phyloP scores from a whole-genome alignment of 495 filamentous ascomycete genomes.

The Thermochaetoides thermophila region DNA sequence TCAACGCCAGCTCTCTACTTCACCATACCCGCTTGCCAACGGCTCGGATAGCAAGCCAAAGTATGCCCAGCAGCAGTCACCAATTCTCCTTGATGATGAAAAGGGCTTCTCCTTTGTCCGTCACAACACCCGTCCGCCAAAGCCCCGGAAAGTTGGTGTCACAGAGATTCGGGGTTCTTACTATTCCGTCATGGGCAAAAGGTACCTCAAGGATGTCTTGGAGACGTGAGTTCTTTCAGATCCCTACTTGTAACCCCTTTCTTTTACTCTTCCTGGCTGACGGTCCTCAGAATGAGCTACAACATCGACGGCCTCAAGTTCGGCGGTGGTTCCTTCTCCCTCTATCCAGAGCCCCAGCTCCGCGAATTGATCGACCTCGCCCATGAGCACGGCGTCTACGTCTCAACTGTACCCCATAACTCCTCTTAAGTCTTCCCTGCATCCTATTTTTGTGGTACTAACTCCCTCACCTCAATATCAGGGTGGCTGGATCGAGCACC shows the following conservation, averaged over 20 bases:
- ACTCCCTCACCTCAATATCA: not conserved
- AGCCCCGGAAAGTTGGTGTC: constrained; percentile 35
- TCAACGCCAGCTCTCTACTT: no score
- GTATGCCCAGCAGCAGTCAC: not conserved
- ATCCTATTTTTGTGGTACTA: not conserved
- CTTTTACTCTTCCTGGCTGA: not conserved
- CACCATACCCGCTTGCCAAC: not conserved
- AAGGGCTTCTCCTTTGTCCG: constrained; percentile 38
- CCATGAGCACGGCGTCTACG: constrained; percentile 37
- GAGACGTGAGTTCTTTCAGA: constrained; percentile 22
- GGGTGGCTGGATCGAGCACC: constrained; percentile 42
- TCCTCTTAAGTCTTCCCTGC: not conserved
- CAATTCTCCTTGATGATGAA: constrained; percentile 34
- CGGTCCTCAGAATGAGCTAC: constrained; percentile 25
- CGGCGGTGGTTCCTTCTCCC: constrained; percentile 42
- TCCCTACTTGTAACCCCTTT: not conserved
- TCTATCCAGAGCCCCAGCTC: constrained; percentile 32
- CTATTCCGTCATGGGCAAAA: constrained; percentile 40
- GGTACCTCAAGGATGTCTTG: constrained; percentile 36
- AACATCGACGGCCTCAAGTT: constrained; percentile 45
- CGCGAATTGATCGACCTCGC: constrained; percentile 39
- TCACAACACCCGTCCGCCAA: constrained; percentile 34
- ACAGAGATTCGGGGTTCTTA: constrained; percentile 45
- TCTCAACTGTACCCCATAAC: constrained; percentile 30
- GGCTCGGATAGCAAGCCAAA: not conserved